Evolutionary conservation across 805 yeast genomes (phyloP).

Genomic region (Ogataea trehaloabstinens): DNA sequence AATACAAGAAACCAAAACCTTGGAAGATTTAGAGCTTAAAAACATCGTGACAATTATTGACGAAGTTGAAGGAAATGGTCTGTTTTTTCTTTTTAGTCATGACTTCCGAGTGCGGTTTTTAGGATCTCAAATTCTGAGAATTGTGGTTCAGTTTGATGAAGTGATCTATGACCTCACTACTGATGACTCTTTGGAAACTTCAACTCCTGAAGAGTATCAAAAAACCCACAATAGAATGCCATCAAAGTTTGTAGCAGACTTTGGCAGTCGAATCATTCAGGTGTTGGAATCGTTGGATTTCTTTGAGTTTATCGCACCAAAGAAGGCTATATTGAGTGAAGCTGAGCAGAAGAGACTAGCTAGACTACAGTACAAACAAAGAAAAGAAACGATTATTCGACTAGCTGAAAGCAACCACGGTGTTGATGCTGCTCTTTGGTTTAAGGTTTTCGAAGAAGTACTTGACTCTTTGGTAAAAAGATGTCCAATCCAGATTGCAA

Average conservation of each 20-base stretch:
- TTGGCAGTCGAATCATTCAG: conserved; percentile 74
- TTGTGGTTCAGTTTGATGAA: conserved; percentile 85
- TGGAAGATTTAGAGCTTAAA: conserved; percentile 72
- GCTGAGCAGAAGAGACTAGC: conserved; percentile 76
- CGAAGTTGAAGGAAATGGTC: conserved; percentile 93
- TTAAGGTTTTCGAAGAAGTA: conserved; percentile 76
- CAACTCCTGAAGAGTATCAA: conserved; percentile 18
- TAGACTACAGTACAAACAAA: conserved; percentile 54
- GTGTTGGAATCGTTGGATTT: conserved; percentile 72
- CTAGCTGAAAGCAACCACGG: conserved; percentile 92
- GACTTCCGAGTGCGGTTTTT: conserved; percentile 70
- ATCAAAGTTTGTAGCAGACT: conserved; percentile 73
- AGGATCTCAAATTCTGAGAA: conserved; percentile 70
- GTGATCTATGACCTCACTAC: conserved; percentile 56
- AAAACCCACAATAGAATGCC: conserved; percentile 54
- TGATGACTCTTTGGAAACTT: conserved; percentile 8
- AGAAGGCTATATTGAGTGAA: conserved; percentile 54
- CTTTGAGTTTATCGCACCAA: conserved; percentile 53
- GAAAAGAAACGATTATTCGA: conserved; percentile 66
- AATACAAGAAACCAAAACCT: conserved; percentile 42
- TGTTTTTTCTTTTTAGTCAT: conserved; percentile 87
- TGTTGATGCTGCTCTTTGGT: conserved; percentile 96
- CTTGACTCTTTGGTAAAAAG: conserved; percentile 67
- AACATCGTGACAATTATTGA: conserved; percentile 82
- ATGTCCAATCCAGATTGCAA: conserved; percentile 91